Evolutionary conservation across 345 rosid species (phyloP), one percentile per base, ranked within the genome.

Genomic region (Brassica nigra): DNA sequence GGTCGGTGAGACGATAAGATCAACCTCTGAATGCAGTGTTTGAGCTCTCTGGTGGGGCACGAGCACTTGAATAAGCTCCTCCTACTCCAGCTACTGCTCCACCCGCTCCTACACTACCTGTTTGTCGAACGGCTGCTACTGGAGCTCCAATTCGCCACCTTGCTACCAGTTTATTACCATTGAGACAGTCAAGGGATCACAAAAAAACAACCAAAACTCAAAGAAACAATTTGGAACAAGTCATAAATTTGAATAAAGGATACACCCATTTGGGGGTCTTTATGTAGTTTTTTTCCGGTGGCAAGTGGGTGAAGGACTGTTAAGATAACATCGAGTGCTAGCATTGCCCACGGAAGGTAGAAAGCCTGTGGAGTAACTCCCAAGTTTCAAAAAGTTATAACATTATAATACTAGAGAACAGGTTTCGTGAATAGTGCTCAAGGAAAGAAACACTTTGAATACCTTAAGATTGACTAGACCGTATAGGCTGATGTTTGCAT

Each of bases 261-360:
- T 95, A 95, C 97, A 92, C 91, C 95, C 90, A 95, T 79, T 79
- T 88, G 0, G 97, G 97, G 70, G 99, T 95, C 82, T 89, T 95
- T 80, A 92, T 65, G 55, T 88, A 31, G 84, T 79, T 86, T 20
- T 20, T 86, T 95, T 57, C 99, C 97, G 12, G 94, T 90, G 75
- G 99, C 95, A 61, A 95, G 95, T 12, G 99, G 99, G 81, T 91
- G 97, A 81, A 95, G 90, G 73, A 95, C 97, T 0, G 99, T 88
- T 72, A 92, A 80, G 84, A 95, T 78, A 28, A 95, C 86, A 79
- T 95, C 99, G 78, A 95, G 84, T 37, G 88, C 95, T 52, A 95
- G 91, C 97, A 92, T 95, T 52, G 95, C 90, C 99, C 99, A 95
- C 8, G 97, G 99, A 44, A 94, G 90, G 83, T 94, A 94, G 83